These are phyloP conservation scores for Ciborinia camelliae DNA, from an alignment of 2,329 filamentous ascomycete genomes.

Conservation along the genomic window DNA sequence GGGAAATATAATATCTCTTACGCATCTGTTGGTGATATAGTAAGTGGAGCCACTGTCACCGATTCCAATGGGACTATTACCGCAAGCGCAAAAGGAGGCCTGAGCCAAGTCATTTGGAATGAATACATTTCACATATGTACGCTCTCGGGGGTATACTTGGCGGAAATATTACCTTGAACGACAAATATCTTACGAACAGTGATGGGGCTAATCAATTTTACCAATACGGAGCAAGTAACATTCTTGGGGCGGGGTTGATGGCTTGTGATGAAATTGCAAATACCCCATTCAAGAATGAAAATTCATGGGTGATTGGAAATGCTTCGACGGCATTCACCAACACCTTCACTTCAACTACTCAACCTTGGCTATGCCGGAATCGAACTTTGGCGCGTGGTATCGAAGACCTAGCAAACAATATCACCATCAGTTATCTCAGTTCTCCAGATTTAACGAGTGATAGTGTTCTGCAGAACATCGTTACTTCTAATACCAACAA, in stretches of 20 bases:
- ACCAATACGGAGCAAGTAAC: background rate
- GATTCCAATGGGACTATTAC: background rate
- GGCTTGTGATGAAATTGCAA: background rate
- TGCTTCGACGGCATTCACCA: background rate
- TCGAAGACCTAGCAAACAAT: conserved; percentile 30
- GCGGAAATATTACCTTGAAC: background rate
- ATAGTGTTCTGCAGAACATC: background rate
- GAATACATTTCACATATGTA: conserved; percentile 9
- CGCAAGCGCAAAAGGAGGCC: background rate
- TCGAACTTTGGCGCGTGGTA: conserved; percentile 19
- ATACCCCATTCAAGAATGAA: conserved; percentile 1
- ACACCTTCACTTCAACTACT: background rate
- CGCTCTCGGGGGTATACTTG: background rate
- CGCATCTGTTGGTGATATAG: background rate
- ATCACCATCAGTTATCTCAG: conserved; percentile 30
- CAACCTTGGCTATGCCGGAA: conserved; percentile 27
- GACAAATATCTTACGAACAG: background rate
- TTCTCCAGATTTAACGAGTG: conserved; percentile 7
- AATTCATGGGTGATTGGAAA: background rate
- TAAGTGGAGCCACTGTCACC: background rate
- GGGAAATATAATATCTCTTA: background rate
- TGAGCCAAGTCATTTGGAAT: background rate
- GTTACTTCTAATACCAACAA: conserved; percentile 14
- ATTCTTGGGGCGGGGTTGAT: background rate
- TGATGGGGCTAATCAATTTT: background rate